These are phyloP conservation scores for Tephrocybe sp. DNA, from an alignment of 768 basidiomycete genomes.

Conservation along the genomic window DNA sequence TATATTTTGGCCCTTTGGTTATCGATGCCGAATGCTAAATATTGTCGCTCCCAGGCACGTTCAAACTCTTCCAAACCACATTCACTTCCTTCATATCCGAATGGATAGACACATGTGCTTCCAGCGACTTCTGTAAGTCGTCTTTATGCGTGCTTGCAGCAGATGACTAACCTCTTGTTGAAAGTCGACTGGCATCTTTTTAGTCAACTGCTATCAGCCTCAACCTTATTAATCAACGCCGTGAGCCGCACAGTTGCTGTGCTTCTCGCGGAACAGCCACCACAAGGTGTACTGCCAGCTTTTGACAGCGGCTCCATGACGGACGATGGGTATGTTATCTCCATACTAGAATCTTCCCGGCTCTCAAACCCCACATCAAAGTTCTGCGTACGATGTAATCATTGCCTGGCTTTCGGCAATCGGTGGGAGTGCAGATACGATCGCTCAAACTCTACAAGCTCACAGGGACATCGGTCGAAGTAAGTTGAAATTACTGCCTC, in stretches of 20 bases:
- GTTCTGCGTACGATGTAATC: constrained; percentile 38
- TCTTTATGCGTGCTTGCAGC: not conserved
- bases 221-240: constrained; percentile 38
- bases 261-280: constrained; percentile 25
- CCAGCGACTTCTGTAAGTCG: constrained; percentile 46
- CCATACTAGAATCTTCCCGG: not conserved
- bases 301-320: constrained; percentile 25
- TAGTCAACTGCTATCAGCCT: constrained; percentile 38
- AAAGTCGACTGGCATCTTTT: constrained; percentile 60
- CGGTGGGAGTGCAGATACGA: constrained; percentile 27
- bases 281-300: constrained; percentile 26
- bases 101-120: constrained; percentile 42
- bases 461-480: constrained; percentile 45
- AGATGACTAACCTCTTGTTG: not conserved
- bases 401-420: constrained; percentile 37
- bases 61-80: constrained; percentile 37
- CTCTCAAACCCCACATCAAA: constrained; percentile 17
- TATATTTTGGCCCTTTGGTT: constrained; percentile 18
- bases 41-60: constrained; percentile 27
- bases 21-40: not conserved
- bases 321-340: constrained; percentile 12
- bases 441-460: constrained; percentile 39
- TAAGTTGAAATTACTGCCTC: constrained; percentile 16
- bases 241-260: constrained; percentile 25
- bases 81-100: constrained; percentile 40